Base-by-base conservation (phyloP, 257 asterid species). In the Salvia hispanica region DNA sequence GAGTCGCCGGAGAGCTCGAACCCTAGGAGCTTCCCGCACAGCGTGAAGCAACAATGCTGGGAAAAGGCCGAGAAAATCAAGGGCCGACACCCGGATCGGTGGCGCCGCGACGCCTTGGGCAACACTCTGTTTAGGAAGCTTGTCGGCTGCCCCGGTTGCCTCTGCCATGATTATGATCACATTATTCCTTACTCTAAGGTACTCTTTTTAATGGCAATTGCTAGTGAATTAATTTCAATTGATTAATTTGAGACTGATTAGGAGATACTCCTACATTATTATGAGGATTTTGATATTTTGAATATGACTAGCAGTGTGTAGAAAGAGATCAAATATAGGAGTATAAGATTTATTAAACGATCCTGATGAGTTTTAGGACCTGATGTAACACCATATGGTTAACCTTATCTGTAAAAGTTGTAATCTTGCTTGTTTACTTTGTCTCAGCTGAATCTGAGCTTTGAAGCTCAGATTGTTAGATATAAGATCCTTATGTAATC, bases 121-220 rank as follows among this genome's bases (percentile, higher is more conserved):
- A 90, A 93, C 78, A 72, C 14, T 8, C 69, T 93, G 2, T 90
- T 93, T 66, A 75, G 97, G 81, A 93, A 93, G 85, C 94, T 93
- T 39, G 99, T 93, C 4, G 99, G 99, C 12, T 93, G 99, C 79
- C 87, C 95, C 33, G 97, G 98, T 79, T 93, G 98, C 77, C 84
- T 93, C 52, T 93, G 98, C 83, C 95, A 93, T 75, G 98, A 93
- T 71, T 90, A 90, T 76, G 99, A 93, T 77, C 99, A 90, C 81
- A 90, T 93, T 66, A 9, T 88, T 71, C 98, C 98, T 61, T 93
- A 85, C 80, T 93, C 98, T 21, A 93, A 90, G 83, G 79, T 76
- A 34, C 3, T 5, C 9, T 46, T 25, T 25, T 50, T 13, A 15
- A 21, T 43, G 0, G 2, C 21, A 6, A 11, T 6, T 10, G 3